Base-by-base conservation (phyloP, 306 rosid genomes). In the Amphicarpaea edgeworthii region DNA sequence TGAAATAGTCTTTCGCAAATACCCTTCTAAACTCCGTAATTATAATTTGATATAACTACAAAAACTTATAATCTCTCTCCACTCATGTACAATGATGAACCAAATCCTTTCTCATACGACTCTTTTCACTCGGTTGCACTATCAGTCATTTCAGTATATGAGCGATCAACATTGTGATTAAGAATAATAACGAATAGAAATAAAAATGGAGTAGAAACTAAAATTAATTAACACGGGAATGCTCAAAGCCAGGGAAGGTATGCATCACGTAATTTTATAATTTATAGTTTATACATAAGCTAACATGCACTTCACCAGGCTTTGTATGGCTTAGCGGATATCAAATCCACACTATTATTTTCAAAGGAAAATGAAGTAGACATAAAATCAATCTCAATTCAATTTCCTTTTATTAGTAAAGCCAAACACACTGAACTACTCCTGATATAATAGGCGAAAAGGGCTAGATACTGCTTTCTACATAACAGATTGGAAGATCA, bases 401-500 rank as follows among this genome's bases (percentile, higher is more conserved):
- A 62, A 30, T 20, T 57, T 64, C 50, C 20, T 5, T 70, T 81
- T 70, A 77, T 78, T 40, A 21, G 23, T 0, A 51, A 45, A 73
- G n/a, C 32, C 66, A 68, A 69, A 2, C 15, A 20, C 55, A 2
- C 45, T 3, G n/a, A 24, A 24, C 55, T 60, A 43, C 41, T 69
- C 66, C 84, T 71, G 55, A 58, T 28, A 21, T 73, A 68, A 68
- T 51, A n/a, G 1, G 32, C 4, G 34, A 50, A 49, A 79, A 59
- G 16, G 10, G 40, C 61, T 47, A 37, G 60, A 67, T 76, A 72
- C 66, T 54, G 59, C 40, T 82, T 40, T 80, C 77, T 89, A 92
- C 68, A 94, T 47, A 69, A 77, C 96, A 19, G 89, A 85, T 79
- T 92, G 99, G 89, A 95, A 85, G 71, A 87, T 85, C 96, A 90